Percentiles rank a stretch among this genome's conserved stretches.
These are phyloP conservation scores for Kokia cookei DNA, from an alignment of 441 rosid genomes.

Conservation along the genomic window DNA sequence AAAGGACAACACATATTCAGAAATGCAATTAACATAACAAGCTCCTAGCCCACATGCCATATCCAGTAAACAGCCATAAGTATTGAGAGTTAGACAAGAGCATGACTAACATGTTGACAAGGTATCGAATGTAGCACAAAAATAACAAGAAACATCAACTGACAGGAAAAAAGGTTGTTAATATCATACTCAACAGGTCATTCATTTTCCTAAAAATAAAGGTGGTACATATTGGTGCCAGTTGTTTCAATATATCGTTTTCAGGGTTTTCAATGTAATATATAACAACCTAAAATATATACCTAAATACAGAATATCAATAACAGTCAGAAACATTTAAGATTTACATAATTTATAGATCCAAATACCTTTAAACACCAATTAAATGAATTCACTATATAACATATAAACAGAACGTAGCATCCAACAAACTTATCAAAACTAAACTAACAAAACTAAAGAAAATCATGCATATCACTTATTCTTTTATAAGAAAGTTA, in stretches of 20 bases:
- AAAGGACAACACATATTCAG: constrained; percentile 6
- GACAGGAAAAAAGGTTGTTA: background rate
- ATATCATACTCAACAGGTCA: background rate
- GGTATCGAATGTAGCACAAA: background rate
- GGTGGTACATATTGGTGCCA: background rate
- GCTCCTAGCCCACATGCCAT: background rate
- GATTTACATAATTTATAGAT: background rate
- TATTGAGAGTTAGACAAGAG: background rate
- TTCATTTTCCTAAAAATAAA: background rate
- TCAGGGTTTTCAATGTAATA: background rate
- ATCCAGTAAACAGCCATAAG: background rate
- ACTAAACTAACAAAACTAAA: background rate
- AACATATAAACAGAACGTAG: background rate
- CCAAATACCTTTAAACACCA: background rate
- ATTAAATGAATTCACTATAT: background rate
- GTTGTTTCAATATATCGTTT: background rate
- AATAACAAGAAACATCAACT: background rate
- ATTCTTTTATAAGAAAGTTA: background rate
- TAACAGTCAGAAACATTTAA: background rate
- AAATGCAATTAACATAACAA: constrained; percentile 2
- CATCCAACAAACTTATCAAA: background rate
- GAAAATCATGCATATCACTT: background rate
- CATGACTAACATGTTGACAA: background rate
- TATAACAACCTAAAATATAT: background rate
- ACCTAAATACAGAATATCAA: background rate